These are phyloP conservation scores for Kodamaea hsintzibuensis DNA, from an alignment of 805 yeast genomes.

Conservation along the genomic window DNA sequence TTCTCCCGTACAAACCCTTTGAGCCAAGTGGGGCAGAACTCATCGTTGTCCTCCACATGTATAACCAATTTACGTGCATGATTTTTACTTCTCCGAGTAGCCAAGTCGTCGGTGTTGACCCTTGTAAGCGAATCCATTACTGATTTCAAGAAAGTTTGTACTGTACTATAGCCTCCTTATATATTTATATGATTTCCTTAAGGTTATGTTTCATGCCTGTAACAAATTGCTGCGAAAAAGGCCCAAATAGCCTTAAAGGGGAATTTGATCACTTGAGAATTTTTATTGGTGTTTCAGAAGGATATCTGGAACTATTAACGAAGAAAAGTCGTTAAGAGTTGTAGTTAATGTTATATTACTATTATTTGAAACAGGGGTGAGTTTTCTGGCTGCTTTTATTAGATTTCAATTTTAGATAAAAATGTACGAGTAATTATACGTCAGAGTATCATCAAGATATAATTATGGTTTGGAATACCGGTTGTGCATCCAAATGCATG, in stretches of 20 bases:
- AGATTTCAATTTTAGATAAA: neutral
- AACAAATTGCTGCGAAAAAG: neutral
- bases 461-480: neutral
- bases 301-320: neutral
- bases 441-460: neutral
- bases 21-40: conserved; percentile 9
- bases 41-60: conserved; percentile 1
- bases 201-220: neutral
- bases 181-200: neutral
- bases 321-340: neutral
- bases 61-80: conserved; percentile 1
- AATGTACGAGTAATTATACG: neutral
- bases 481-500: neutral
- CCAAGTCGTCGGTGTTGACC: conserved; percentile 4
- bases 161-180: neutral
- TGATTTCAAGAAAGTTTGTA: neutral
- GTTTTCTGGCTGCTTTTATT: neutral
- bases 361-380: neutral
- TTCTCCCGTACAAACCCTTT: conserved; percentile 11
- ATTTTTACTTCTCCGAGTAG: conserved; percentile 4
- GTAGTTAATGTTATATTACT: neutral
- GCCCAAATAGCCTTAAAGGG: neutral
- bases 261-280: neutral
- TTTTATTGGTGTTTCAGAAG: neutral
- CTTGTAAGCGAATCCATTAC: neutral